Conservation (phyloP, 768 basidiomycete species). For the Pleurotus salmoneostramineus region DNA sequence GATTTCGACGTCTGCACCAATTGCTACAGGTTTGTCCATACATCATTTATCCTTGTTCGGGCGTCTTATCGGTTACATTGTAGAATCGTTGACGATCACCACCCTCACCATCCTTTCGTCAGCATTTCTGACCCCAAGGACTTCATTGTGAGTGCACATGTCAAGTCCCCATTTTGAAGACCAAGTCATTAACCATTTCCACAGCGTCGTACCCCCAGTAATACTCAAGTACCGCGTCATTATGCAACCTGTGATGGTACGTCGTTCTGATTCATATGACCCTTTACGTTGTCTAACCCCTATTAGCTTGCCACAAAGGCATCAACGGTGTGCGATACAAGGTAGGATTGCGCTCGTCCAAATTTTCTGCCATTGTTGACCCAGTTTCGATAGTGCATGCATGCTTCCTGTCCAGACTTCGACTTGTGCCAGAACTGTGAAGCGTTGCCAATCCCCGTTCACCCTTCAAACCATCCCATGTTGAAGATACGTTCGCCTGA, state of each 20-base stretch:
- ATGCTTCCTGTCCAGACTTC: conserved; percentile 71
- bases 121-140: conserved; percentile 51
- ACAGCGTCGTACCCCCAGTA: conserved; percentile 19
- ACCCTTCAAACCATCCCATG: conserved; percentile 67
- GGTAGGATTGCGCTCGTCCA: conserved; percentile 28
- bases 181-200: not conserved
- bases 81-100: conserved; percentile 68
- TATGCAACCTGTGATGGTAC: conserved; percentile 58
- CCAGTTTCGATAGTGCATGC: conserved; percentile 58
- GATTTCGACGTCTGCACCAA: conserved; percentile 75
- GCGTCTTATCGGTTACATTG: not conserved
- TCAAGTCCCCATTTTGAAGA: not conserved
- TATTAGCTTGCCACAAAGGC: conserved; percentile 40
- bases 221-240: conserved; percentile 29
- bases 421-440: conserved; percentile 82
- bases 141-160: conserved; percentile 45
- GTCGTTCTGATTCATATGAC: conserved; percentile 1
- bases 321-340: conserved; percentile 73
- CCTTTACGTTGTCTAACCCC: not conserved
- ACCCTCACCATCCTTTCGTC: conserved; percentile 74
- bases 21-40: conserved; percentile 52
- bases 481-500: conserved; percentile 65
- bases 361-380: not conserved
- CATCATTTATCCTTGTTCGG: not conserved
- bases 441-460: conserved; percentile 71